A percentile compares a stretch with the other conserved stretches of the same genome.
Evolutionary conservation across 2,329 filamentous ascomycete genomes (phyloP).

Genomic region (Alternaria triticimaculans): DNA sequence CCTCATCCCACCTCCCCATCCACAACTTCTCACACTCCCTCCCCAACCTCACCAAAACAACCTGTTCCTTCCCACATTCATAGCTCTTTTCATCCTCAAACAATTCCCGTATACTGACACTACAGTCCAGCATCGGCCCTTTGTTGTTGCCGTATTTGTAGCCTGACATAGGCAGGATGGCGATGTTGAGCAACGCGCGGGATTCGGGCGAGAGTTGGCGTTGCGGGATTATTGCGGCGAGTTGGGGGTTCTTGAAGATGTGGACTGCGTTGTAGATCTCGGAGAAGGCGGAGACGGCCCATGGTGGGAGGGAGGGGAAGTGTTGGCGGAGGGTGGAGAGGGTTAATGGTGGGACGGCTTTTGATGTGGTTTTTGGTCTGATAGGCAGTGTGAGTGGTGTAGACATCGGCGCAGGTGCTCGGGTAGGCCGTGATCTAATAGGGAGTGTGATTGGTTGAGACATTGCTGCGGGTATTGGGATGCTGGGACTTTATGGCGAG

Average conservation of each 20-base stretch:
- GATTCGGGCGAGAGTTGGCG: not conserved
- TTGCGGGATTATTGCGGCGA: not conserved
- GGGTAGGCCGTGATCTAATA: too few relatives aligned
- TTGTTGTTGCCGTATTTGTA: not conserved
- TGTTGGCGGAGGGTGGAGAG: not conserved
- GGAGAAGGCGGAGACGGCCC: not conserved
- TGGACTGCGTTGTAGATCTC: not conserved
- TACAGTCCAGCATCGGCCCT: not conserved
- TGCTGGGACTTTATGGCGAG: too few relatives aligned
- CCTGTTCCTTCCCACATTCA: not conserved
- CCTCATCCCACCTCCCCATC: not conserved
- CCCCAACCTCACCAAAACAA: not conserved
- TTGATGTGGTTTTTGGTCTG: not conserved
- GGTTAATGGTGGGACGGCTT: not conserved
- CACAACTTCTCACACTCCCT: not conserved
- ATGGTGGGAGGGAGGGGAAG: not conserved
- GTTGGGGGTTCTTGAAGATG: not conserved
- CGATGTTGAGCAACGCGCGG: not conserved
- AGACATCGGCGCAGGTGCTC: not conserved
- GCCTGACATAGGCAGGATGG: not conserved
- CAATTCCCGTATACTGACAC: not conserved
- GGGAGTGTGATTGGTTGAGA: too few relatives aligned
- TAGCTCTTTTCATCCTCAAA: not conserved
- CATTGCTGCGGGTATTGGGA: too few relatives aligned
- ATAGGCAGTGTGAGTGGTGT: not conserved